A percentile compares a stretch with the other conserved stretches of the same genome.
These are phyloP conservation scores for Penicillium waksmanii DNA, from an alignment of 495 filamentous ascomycete genomes.

Conservation along the genomic window DNA sequence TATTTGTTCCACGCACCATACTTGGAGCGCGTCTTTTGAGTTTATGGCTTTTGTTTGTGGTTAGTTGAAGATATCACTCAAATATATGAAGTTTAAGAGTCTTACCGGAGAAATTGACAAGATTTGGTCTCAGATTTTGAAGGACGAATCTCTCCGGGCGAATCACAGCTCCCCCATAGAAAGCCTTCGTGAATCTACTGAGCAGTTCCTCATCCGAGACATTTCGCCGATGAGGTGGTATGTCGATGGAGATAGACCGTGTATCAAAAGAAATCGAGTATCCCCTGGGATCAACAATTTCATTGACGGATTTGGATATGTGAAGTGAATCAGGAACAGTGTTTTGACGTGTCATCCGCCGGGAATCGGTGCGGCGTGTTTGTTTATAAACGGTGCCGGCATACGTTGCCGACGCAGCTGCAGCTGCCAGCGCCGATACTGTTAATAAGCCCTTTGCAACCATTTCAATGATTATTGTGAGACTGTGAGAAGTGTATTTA, in stretches of 20 bases:
- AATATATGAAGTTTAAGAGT: neutral
- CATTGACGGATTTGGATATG: neutral
- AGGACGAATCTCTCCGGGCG: neutral
- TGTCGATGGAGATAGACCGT: neutral
- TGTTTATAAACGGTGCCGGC: neutral
- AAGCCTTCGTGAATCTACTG: neutral
- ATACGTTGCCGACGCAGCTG: neutral
- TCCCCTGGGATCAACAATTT: neutral
- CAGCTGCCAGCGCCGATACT: neutral
- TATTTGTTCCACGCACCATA: neutral
- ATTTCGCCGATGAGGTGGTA: conserved; percentile 1
- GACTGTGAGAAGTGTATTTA: too few relatives aligned
- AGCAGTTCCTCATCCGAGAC: conserved; percentile 1
- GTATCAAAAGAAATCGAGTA: neutral
- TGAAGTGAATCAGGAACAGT: conserved; percentile 1
- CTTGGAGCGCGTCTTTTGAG: neutral
- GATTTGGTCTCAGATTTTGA: neutral
- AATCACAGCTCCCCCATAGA: neutral
- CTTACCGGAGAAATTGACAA: neutral
- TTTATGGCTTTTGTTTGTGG: neutral
- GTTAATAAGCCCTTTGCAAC: neutral
- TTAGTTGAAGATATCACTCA: neutral
- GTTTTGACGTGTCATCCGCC: neutral
- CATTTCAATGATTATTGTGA: neutral
- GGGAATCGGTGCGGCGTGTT: neutral